phyloP scores from a whole-genome alignment of 495 filamentous ascomycete genomes.

The Rostrohypoxylon terebratum region DNA sequence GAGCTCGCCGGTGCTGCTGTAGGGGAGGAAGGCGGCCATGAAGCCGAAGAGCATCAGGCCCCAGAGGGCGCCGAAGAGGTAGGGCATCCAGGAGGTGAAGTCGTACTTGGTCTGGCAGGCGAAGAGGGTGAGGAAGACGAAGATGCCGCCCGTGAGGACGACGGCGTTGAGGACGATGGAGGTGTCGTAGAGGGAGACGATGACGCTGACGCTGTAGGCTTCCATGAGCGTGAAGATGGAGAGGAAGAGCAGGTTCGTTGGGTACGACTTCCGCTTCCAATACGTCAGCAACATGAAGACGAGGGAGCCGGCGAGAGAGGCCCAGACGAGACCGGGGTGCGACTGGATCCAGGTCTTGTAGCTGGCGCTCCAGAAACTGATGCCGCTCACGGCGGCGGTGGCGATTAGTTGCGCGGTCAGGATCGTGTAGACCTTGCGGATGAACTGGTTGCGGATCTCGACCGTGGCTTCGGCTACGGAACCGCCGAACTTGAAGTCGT shows the following conservation, averaged over 20 bases:
- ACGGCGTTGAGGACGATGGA: slow-evolving; percentile 90
- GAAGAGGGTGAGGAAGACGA: slow-evolving; percentile 91
- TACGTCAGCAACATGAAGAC: slow-evolving; percentile 87
- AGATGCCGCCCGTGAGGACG: slow-evolving; percentile 90
- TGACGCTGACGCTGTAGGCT: slow-evolving; percentile 92
- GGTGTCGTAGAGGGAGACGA: slow-evolving; percentile 86
- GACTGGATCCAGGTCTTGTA: slow-evolving; percentile 92
- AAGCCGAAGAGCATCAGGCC: slow-evolving; percentile 92
- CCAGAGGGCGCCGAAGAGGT: slow-evolving; percentile 92
- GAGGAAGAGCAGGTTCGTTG: slow-evolving; percentile 93
- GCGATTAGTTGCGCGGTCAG: slow-evolving; percentile 85
- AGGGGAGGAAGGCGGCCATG: slow-evolving; percentile 85
- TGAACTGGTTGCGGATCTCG: slow-evolving; percentile 96
- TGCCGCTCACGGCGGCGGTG: slow-evolving; percentile 81
- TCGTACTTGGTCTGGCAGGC: slow-evolving; percentile 99
- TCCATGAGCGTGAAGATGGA: slow-evolving; percentile 90
- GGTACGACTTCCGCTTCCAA: slow-evolving; percentile 99
- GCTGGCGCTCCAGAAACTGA: slow-evolving; percentile 82
- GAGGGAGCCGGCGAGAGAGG: slow-evolving; percentile 83
- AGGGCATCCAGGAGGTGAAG: slow-evolving; percentile 96
- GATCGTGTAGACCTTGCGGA: slow-evolving; percentile 79
- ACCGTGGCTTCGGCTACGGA: slow-evolving; percentile 91
- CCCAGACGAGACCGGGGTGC: slow-evolving; percentile 85
- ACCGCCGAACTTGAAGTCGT: slow-evolving; percentile 99
- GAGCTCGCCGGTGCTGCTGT: slow-evolving; percentile 80